Percentiles rank a stretch among this genome's conserved stretches.
phyloP scores from a whole-genome alignment of 352 stramenopile species.

The Globisporangium apiculatum region DNA sequence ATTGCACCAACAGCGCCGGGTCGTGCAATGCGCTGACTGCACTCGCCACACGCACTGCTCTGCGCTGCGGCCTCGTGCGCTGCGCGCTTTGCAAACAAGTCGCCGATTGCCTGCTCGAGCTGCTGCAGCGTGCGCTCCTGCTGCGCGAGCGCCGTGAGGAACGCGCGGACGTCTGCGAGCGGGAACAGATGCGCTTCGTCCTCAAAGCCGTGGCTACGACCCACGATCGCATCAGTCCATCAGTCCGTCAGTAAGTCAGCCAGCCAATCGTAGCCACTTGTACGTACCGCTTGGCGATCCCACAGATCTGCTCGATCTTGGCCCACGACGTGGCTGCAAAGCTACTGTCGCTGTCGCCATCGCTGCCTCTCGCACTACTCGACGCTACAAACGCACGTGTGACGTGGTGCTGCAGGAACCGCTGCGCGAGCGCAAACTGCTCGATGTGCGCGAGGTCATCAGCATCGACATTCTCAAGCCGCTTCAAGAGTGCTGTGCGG shows the following conservation, averaged over 20 bases:
- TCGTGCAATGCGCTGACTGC: conserved; percentile 23
- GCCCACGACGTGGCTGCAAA: conserved; percentile 20
- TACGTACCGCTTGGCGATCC: conserved; percentile 37
- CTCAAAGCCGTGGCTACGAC: conserved; percentile 40
- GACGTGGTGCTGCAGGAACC: conserved; percentile 46
- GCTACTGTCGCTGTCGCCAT: conserved; percentile 13
- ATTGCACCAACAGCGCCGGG: conserved; percentile 29
- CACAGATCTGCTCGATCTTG: conserved; percentile 36
- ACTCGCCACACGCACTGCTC: conserved; percentile 27
- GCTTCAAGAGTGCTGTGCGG: conserved; percentile 3
- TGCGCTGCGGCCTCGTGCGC: not conserved
- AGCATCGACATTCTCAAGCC: conserved; percentile 7
- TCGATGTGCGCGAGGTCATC: conserved; percentile 51
- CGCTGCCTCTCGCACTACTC: not conserved
- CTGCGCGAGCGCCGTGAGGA: conserved; percentile 22
- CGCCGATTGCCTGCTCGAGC: conserved; percentile 20
- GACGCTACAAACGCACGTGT: conserved; percentile 17
- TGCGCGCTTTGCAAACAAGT: conserved; percentile 8
- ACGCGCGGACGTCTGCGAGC: conserved; percentile 30
- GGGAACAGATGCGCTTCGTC: conserved; percentile 67
- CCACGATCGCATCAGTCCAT: no score
- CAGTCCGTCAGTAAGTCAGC: no score
- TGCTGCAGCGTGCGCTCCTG: conserved; percentile 24
- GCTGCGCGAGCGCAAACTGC: conserved; percentile 44
- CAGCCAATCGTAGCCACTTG: no score